Percentiles rank a stretch among this genome's conserved stretches.
phyloP scores from a whole-genome alignment of 2,329 filamentous ascomycete species.

The Fusarium sp. region DNA sequence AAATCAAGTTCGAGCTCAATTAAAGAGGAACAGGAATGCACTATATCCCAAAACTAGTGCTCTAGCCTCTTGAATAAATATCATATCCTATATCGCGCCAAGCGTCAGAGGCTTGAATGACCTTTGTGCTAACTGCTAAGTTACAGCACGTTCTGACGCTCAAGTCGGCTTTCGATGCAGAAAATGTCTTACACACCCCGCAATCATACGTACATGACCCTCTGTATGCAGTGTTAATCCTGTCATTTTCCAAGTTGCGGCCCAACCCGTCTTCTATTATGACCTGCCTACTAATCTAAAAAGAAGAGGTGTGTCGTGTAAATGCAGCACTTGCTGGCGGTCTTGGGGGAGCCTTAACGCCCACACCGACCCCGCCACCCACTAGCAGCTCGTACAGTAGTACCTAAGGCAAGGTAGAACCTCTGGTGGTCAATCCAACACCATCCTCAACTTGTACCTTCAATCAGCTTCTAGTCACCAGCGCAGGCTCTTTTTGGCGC shows the following conservation, averaged over 20 bases:
- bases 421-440: slow-evolving; percentile 33
- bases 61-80: background rate
- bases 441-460: slow-evolving; percentile 30
- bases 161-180: slow-evolving; percentile 6
- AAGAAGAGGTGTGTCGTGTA: slow-evolving; percentile 21
- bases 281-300: background rate
- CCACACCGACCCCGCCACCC: slow-evolving; percentile 42
- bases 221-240: slow-evolving; percentile 2
- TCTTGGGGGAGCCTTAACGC: slow-evolving; percentile 23
- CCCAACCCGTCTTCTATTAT: slow-evolving; percentile 12
- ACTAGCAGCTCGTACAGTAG: slow-evolving; percentile 18
- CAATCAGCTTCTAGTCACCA: slow-evolving; percentile 23
- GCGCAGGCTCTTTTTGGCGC: slow-evolving; percentile 18
- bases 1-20: background rate
- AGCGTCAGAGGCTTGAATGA: background rate
- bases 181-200: slow-evolving; percentile 14
- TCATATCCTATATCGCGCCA: background rate
- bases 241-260: slow-evolving; percentile 5
- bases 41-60: background rate
- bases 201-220: slow-evolving; percentile 4
- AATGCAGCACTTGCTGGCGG: slow-evolving; percentile 29
- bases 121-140: background rate
- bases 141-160: background rate
- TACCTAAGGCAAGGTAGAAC: slow-evolving; percentile 13
- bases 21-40: background rate